Conservation (phyloP, 192 early-diverging fungal genomes). For the Backusella australiensis region DNA sequence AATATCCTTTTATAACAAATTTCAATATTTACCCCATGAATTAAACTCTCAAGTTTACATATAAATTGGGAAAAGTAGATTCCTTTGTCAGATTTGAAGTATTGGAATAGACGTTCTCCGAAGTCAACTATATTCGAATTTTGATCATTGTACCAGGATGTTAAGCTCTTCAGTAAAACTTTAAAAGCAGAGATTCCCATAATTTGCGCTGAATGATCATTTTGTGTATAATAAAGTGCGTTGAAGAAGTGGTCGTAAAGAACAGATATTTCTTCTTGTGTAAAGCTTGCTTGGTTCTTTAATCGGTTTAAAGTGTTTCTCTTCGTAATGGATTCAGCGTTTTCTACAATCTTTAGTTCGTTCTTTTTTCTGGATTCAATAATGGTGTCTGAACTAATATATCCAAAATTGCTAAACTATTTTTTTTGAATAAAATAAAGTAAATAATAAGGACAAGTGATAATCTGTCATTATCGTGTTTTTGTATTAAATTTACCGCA, state of each 20-base stretch:
- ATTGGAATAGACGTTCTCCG: conserved; percentile 17
- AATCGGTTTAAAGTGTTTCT: conserved; percentile 70
- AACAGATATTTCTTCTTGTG: conserved; percentile 68
- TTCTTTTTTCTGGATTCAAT: conserved; percentile 67
- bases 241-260: conserved; percentile 77
- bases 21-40: conserved; percentile 66
- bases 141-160: conserved; percentile 42
- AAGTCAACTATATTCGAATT: background rate
- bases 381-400: conserved; percentile 61
- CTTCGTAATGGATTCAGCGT: conserved; percentile 76
- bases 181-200: conserved; percentile 60
- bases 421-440: background rate
- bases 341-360: conserved; percentile 76
- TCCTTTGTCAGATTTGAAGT: conserved; percentile 29
- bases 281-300: conserved; percentile 60
- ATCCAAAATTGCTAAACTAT: conserved; percentile 76
- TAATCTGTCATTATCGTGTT: background rate
- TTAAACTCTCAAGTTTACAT: conserved; percentile 59
- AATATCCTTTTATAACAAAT: conserved; percentile 54
- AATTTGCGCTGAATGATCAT: conserved; percentile 43
- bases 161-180: conserved; percentile 56
- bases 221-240: conserved; percentile 52
- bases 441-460: background rate
- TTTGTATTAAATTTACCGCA: conserved; percentile 38
- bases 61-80: conserved; percentile 67